These are phyloP conservation scores for Harringtonia lauricola DNA, from an alignment of 2,329 filamentous ascomycete species.

Conservation along the genomic window DNA sequence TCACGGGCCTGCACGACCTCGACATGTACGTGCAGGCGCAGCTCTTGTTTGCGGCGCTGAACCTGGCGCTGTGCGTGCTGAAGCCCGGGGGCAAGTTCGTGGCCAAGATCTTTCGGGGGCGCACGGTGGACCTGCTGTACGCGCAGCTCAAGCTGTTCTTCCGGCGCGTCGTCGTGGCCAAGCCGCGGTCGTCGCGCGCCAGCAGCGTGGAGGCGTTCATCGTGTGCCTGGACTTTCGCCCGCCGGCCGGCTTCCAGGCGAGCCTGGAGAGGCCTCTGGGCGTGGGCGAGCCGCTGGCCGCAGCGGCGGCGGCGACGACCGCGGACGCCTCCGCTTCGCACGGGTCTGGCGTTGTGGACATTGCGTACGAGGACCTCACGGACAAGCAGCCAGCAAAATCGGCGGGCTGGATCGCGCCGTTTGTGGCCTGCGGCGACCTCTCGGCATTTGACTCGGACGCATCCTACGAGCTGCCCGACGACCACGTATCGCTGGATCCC, in stretches of 20 bases:
- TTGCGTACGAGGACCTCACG: slow-evolving; percentile 36
- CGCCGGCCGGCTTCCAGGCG: slow-evolving; percentile 63
- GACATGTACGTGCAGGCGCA: slow-evolving; percentile 98
- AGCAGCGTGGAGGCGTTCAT: slow-evolving; percentile 97
- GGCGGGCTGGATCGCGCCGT: slow-evolving; percentile 79
- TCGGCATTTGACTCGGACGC: slow-evolving; percentile 94
- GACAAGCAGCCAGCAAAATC: slow-evolving; percentile 22
- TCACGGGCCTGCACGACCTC: slow-evolving; percentile 91
- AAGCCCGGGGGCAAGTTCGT: slow-evolving; percentile 86
- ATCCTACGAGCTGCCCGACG: slow-evolving; percentile 79
- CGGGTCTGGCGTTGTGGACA: slow-evolving; percentile 6
- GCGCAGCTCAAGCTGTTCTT: slow-evolving; percentile 92
- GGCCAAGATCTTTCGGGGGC: slow-evolving; percentile 91
- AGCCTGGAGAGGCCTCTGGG: slow-evolving; percentile 68
- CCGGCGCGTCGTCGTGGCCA: slow-evolving; percentile 75
- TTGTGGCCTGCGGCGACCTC: slow-evolving; percentile 93
- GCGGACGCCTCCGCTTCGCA: slow-evolving; percentile 11
- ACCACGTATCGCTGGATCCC: slow-evolving; percentile 78
- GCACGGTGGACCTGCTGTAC: slow-evolving; percentile 92
- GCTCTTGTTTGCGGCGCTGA: slow-evolving; percentile 85
- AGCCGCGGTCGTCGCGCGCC: slow-evolving; percentile 86
- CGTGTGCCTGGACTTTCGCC: slow-evolving; percentile 81
- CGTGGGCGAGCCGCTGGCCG: slow-evolving; percentile 40
- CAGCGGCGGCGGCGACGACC: slow-evolving; percentile 34
- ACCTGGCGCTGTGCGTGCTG: slow-evolving; percentile 85